A percentile compares a stretch with the other conserved stretches of the same genome.
These are phyloP conservation scores for Phalaenopsis hybrid DNA, from an alignment of 116 monocot species.

Conservation along the genomic window DNA sequence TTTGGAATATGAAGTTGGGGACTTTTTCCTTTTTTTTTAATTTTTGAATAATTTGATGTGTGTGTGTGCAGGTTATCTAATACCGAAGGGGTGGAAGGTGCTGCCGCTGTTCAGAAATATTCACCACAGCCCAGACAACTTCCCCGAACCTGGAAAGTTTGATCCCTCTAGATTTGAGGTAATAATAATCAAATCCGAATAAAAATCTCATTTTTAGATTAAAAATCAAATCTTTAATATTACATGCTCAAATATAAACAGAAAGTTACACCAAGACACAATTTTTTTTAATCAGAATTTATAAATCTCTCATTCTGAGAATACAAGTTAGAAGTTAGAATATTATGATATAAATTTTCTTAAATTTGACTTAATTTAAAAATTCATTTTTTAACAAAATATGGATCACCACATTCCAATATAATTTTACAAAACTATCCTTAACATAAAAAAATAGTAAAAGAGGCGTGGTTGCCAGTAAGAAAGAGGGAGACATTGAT, in stretches of 20 bases:
- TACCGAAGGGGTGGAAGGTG: conserved; percentile 98
- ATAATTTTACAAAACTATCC: not conserved
- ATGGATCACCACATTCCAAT: not conserved
- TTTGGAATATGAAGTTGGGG: too few species aligned
- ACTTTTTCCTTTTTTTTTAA: too few species aligned
- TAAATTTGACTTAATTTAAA: not conserved
- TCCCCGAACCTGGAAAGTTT: conserved; percentile 76
- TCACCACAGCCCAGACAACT: conserved; percentile 80
- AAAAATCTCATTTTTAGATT: too few species aligned
- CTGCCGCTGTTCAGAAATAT: conserved; percentile 89
- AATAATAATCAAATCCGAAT: not conserved
- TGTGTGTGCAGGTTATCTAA: conserved; percentile 65
- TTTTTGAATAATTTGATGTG: not conserved
- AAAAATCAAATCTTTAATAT: too few species aligned
- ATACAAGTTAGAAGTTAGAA: too few species aligned
- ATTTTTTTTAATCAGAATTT: not conserved
- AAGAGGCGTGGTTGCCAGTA: not conserved
- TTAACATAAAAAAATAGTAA: not conserved
- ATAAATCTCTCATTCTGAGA: not conserved
- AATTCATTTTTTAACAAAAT: not conserved
- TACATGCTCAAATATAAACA: too few species aligned
- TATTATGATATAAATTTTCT: too few species aligned
- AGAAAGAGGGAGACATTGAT: not conserved
- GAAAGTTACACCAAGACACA: not conserved
- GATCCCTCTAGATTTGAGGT: conserved; percentile 99